These are phyloP conservation scores for Gossypium australe DNA, from an alignment of 345 rosid genomes.

Conservation along the genomic window DNA sequence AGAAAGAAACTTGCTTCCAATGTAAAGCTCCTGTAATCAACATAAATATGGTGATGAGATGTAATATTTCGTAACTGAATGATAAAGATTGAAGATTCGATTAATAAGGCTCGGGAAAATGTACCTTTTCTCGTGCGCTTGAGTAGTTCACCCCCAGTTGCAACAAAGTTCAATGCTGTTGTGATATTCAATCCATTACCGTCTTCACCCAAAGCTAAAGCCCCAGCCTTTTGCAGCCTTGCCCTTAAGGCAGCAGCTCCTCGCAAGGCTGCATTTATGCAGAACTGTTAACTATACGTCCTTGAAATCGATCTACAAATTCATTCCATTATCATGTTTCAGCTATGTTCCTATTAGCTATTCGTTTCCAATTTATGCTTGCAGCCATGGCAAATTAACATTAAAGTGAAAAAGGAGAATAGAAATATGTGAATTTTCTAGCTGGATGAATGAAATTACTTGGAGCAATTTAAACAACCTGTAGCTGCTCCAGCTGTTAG, in stretches of 20 bases:
- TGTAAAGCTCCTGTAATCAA: conserved; percentile 71
- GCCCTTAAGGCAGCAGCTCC: conserved; percentile 73
- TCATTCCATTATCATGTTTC: not conserved
- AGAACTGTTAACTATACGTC: not conserved
- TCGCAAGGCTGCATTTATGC: conserved; percentile 51
- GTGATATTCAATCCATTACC: conserved; percentile 42
- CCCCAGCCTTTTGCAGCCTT: conserved; percentile 53
- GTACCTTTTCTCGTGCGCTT: conserved; percentile 97
- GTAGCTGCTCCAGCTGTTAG: conserved; percentile 96
- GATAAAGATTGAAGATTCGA: not conserved
- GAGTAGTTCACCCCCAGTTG: conserved; percentile 82
- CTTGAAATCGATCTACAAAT: not conserved
- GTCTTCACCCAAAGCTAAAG: conserved; percentile 35
- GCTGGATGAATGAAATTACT: not conserved
- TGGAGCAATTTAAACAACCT: conserved; percentile 36
- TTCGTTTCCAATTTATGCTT: too few relatives aligned
- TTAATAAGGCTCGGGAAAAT: not conserved
- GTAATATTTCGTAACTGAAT: not conserved
- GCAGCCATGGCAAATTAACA: too few relatives aligned
- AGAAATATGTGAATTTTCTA: not conserved
- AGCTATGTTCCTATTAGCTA: not conserved
- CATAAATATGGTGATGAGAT: conserved; percentile 6
- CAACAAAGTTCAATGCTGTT: conserved; percentile 55
- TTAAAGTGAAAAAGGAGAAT: too few relatives aligned
- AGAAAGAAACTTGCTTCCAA: conserved; percentile 88